Base-by-base conservation (phyloP, 139 green algal species). In the Coccomyxa sp. region DNA sequence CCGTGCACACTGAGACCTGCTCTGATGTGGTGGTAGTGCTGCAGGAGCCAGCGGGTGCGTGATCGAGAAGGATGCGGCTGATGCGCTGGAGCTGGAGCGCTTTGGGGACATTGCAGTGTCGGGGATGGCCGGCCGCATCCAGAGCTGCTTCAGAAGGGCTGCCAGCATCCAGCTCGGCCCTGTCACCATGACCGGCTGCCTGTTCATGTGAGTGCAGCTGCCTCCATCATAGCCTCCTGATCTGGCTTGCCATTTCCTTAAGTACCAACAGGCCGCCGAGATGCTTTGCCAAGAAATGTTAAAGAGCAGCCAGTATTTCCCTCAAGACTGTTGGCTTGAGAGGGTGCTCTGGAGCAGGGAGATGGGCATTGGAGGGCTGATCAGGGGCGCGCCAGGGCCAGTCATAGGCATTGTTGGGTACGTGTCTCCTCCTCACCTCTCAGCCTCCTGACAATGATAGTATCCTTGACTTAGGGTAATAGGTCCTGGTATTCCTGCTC, bases 381-480 rank as follows among this genome's bases (percentile, higher is more conserved):
- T 81, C 6, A 54, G 73, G 18, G 85, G 82, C 0, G 82, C 80
- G 22, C 85, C 85, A 8, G 88, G 86, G 18, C 78, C 84, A 39
- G 78, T 92, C 68, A 81, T 89, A 9, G 88, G 88, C 80, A 92
- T 92, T 73, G 73, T 89, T 29, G 88, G 88, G 1, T 86, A 87
- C 69, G 88, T 89, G 82, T 54, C 75, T 83, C 35, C 68, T 90
- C 50, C 68, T 78, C 79, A 38, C 87, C 68, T 80, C 82, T 33
- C 44, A 29, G 73, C 68, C 14, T 58, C 16, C 14, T 58, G 44
- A 16, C 44, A 58, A 29, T 29, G 12, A 12, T 58, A 16, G 44
- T 58, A 16, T 58, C 64, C 7, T 71, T 29, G 35, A 71, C 24
- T 31, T 10, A 34, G 29, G 7, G 10, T 71, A 10, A 7, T 22